These are phyloP conservation scores for Paraphysoderma sedebokerense DNA, from an alignment of 371 early-diverging fungal genomes.

Conservation along the genomic window DNA sequence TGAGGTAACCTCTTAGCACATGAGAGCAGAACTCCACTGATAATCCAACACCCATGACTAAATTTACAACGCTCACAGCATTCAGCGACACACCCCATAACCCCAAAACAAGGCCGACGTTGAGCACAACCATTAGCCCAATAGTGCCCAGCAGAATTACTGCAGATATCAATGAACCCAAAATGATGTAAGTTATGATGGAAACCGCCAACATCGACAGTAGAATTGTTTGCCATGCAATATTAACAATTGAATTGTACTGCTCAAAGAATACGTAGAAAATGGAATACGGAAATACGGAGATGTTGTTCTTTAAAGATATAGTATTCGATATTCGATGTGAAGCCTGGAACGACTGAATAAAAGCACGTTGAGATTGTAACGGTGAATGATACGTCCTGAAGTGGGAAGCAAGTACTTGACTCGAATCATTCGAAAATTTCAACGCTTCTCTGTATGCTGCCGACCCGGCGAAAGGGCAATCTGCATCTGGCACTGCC, in stretches of 20 bases:
- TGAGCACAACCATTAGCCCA: conserved; percentile 13
- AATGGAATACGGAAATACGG: conserved; percentile 50
- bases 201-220: conserved; percentile 39
- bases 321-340: conserved; percentile 40
- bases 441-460: conserved; percentile 47
- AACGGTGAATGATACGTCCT: conserved; percentile 49
- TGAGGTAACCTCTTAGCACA: conserved; percentile 43
- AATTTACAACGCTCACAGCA: conserved; percentile 53
- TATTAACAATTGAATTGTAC: conserved; percentile 35
- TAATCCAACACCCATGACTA: conserved; percentile 57
- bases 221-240: conserved; percentile 33
- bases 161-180: conserved; percentile 36
- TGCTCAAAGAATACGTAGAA: conserved; percentile 66
- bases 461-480: conserved; percentile 53
- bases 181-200: conserved; percentile 30
- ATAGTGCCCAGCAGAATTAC: conserved; percentile 44
- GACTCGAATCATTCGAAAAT: no score
- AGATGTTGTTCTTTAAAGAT: conserved; percentile 20
- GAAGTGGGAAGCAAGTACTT: conserved; percentile 36
- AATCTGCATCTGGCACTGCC: conserved; percentile 32
- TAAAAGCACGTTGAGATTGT: conserved; percentile 42
- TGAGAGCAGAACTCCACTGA: conserved; percentile 62
- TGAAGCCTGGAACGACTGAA: conserved; percentile 40
- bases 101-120: not conserved
- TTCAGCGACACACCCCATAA: conserved; percentile 43